These are phyloP conservation scores for Phytophthora palmivora DNA, from an alignment of 352 stramenopile genomes.

Conservation along the genomic window DNA sequence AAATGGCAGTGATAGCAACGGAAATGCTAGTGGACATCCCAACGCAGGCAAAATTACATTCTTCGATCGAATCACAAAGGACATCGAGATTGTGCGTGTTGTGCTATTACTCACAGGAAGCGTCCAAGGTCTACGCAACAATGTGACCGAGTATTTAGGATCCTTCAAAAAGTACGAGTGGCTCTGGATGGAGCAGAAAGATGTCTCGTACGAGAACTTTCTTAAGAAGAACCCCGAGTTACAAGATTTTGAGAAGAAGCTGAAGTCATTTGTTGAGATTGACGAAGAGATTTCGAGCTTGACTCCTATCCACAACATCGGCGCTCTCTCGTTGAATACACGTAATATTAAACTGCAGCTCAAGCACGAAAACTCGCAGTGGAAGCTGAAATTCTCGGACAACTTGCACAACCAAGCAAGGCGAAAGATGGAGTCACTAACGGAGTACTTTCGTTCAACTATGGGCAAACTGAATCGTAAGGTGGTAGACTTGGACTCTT, in stretches of 20 bases:
- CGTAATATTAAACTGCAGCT: constrained; percentile 97
- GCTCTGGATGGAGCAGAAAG: constrained; percentile 98
- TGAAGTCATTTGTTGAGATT: constrained; percentile 96
- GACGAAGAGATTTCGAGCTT: constrained; percentile 94
- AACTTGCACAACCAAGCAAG: constrained; percentile 96
- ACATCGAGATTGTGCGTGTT: constrained; percentile 99
- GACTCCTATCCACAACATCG: constrained; percentile 95
- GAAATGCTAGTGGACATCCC: constrained; percentile 15
- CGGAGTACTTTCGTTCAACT: constrained; percentile 96
- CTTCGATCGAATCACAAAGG: constrained; percentile 98
- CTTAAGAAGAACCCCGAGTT: constrained; percentile 94
- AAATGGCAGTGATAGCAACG: constrained; percentile 17
- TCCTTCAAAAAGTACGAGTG: constrained; percentile 97
- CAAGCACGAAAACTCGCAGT: constrained; percentile 95
- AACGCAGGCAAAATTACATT: constrained; percentile 89
- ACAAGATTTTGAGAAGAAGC: constrained; percentile 97
- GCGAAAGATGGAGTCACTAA: constrained; percentile 93
- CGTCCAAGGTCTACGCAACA: constrained; percentile 97
- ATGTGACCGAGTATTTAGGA: constrained; percentile 96
- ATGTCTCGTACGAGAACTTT: constrained; percentile 95
- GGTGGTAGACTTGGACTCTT: constrained; percentile 96
- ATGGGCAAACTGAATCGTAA: constrained; percentile 95
- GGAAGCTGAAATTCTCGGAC: constrained; percentile 98
- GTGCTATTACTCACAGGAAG: constrained; percentile 97
- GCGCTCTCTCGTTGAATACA: constrained; percentile 96